phyloP scores from a whole-genome alignment of 1,284 basidiomycete species.

The Thecaphora thlaspeos region DNA sequence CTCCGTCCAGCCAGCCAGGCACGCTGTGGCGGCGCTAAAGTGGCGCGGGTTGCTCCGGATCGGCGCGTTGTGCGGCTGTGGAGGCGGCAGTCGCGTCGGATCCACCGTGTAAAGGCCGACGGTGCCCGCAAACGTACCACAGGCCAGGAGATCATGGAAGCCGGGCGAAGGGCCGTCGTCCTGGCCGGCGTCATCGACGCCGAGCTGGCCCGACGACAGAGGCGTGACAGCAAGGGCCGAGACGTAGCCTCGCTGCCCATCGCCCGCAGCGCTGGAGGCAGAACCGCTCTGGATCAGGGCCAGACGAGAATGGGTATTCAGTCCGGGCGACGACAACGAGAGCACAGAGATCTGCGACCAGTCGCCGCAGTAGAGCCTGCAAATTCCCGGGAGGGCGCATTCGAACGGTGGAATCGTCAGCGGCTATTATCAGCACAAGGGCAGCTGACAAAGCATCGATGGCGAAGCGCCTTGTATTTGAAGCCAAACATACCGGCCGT shows the following conservation, averaged over 20 bases:
- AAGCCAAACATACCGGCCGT: constrained; percentile 21
- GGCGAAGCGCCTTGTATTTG: no score
- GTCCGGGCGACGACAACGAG: constrained; percentile 34
- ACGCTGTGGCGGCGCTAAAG: neutral
- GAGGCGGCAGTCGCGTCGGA: constrained; percentile 9
- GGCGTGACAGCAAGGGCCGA: constrained; percentile 23
- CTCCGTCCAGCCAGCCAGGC: constrained; percentile 47
- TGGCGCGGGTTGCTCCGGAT: neutral
- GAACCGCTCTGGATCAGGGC: constrained; percentile 11
- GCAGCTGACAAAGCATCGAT: no score
- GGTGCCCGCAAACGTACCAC: constrained; percentile 39
- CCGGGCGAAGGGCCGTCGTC: neutral
- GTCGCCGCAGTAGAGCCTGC: constrained; percentile 35
- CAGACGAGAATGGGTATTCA: constrained; percentile 30
- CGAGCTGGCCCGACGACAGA: no score
- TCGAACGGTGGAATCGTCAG: no score
- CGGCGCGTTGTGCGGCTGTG: neutral
- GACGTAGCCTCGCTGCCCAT: constrained; percentile 35
- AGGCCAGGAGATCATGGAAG: constrained; percentile 34
- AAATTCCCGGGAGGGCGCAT: no score
- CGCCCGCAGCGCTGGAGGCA: constrained; percentile 1
- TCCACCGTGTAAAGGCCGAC: constrained; percentile 36
- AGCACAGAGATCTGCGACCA: constrained; percentile 21
- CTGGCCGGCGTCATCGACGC: constrained; percentile 2
- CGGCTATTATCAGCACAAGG: no score